Evolutionary conservation across 1,284 basidiomycete species (phyloP).

Genomic region (Pterula multifida): DNA sequence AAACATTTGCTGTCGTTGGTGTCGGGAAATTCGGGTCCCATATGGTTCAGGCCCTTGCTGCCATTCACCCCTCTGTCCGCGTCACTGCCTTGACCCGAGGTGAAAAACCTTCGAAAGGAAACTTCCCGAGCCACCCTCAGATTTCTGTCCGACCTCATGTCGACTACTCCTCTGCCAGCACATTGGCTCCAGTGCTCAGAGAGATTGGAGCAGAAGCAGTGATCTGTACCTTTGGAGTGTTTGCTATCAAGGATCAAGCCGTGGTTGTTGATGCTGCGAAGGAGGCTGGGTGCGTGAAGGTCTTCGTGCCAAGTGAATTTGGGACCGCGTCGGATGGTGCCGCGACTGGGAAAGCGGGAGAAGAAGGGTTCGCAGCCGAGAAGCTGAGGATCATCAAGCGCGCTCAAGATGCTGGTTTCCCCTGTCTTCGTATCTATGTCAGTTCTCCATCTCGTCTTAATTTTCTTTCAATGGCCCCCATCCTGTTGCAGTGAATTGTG

Average conservation of each 20-base stretch:
- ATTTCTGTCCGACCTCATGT: background rate
- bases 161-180: background rate
- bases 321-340: background rate
- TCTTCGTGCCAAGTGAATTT: background rate
- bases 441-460: background rate
- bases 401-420: background rate
- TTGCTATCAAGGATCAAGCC: background rate
- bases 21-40: background rate
- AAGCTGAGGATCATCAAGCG: background rate
- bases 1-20: background rate
- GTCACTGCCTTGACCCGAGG: background rate
- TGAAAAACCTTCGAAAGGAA: background rate
- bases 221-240: background rate
- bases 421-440: slow-evolving; percentile 1
- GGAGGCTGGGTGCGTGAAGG: background rate
- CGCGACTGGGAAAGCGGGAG: background rate
- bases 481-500: background rate
- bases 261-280: background rate
- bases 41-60: background rate
- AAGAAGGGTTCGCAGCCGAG: background rate
- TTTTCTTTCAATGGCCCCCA: no score
- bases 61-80: background rate
- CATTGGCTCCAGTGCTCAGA: background rate
- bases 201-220: background rate
- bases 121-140: background rate